Base-by-base conservation (phyloP, 148 eudicot genomes). In the Silene uniflora region DNA sequence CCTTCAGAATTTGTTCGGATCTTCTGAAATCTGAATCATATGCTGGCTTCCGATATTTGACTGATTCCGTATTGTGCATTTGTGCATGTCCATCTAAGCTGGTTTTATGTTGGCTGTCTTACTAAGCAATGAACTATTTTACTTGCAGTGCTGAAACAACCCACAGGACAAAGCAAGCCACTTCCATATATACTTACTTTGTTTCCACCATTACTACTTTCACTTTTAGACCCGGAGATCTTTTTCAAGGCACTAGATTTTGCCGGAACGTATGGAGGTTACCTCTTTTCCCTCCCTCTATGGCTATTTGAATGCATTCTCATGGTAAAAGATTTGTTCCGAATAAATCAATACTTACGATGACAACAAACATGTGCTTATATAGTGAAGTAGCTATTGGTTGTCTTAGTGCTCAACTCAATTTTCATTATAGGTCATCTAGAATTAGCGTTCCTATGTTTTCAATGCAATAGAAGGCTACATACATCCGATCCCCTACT, bases 241-340 rank as follows among this genome's bases (percentile, higher is more conserved):
- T 95, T 94, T 84, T 95, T 95, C 89, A 90, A 92, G 86, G 97
- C 97, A 19, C 77, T 95, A 85, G 98, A 95, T 85, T 92, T 95
- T 75, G 98, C 97, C 29, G 98, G 97, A 82, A 90, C 98, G 4
- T 95, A 92, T 78, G 98, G 98, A 84, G 98, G 98, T 95, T 88
- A 42, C 14, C 47, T 67, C 5, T n/a, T 72, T 3, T 12, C 49
- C 55, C 52, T 22, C 27, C 27, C 60, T 46, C n/a, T 17, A 32
- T 62, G 21, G 1, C 23, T n/a, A 18, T 8, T 14, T 52, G 25
- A 29, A 71, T 46, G 11, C 5, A 0, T 25, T n/a, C 24, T 2
- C 1, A 10, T n/a, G 27, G 6, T 16, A 2, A 17, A 32, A 32
- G 10, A 62, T 62, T 4, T 12, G 1, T 16, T 39, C 44, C 44